Evolutionary conservation across 257 asterid genomes (phyloP).

Genomic region (Mitragyna speciosa): DNA sequence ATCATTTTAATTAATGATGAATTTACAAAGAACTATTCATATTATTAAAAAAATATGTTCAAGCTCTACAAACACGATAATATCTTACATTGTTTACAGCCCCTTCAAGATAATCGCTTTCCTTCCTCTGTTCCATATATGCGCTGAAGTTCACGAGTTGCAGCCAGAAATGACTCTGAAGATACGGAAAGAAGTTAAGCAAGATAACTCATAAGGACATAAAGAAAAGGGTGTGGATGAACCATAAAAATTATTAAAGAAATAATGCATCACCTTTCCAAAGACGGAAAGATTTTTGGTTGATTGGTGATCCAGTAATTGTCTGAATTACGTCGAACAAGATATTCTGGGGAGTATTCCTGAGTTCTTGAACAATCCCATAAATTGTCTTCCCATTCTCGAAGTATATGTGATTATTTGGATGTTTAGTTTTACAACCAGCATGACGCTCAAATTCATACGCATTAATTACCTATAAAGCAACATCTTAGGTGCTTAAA

Average conservation of each 20-base stretch:
- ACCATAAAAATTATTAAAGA: no score
- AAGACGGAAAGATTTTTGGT: conserved; percentile 31
- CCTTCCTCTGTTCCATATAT: conserved; percentile 35
- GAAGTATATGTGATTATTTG: conserved; percentile 38
- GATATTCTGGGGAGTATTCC: conserved; percentile 31
- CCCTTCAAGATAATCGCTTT: conserved; percentile 14
- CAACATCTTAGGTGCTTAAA: neutral
- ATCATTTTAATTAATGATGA: neutral
- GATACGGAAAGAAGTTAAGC: conserved; percentile 6
- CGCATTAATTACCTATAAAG: conserved; percentile 35
- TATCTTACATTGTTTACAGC: conserved; percentile 10
- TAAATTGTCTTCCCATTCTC: conserved; percentile 41
- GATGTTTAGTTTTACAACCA: conserved; percentile 42
- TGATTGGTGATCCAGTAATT: conserved; percentile 35
- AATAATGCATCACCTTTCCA: conserved; percentile 34
- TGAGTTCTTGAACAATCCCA: conserved; percentile 41
- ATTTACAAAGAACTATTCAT: neutral
- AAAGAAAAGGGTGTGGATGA: neutral
- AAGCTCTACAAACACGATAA: neutral
- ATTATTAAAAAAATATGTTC: neutral
- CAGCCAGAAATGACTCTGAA: conserved; percentile 39
- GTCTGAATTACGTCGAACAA: conserved; percentile 37
- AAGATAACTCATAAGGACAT: neutral
- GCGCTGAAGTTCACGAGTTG: conserved; percentile 41
- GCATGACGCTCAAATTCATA: conserved; percentile 46